Evolutionary conservation across 2,329 filamentous ascomycete species (phyloP).

Genomic region (Microdochium paspali): DNA sequence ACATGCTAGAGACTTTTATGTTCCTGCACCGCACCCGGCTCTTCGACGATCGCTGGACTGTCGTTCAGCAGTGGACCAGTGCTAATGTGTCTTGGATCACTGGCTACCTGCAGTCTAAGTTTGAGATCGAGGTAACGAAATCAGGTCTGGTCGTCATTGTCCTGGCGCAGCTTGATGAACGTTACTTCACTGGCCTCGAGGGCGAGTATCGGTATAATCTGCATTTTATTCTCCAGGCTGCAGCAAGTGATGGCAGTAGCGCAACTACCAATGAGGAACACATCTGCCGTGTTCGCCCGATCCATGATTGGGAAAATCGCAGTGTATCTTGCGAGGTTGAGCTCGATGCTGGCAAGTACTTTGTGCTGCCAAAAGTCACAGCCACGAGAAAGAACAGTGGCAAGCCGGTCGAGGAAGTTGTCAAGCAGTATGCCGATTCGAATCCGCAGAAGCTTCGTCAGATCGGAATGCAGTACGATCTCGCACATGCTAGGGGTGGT

Average conservation of each 20-base stretch:
- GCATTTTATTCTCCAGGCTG: conserved; percentile 31
- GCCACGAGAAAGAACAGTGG: conserved; percentile 33
- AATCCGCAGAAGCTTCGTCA: conserved; percentile 59
- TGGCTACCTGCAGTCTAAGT: conserved; percentile 33
- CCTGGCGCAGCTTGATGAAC: conserved; percentile 32
- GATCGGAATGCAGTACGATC: conserved; percentile 61
- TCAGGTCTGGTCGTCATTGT: conserved; percentile 32
- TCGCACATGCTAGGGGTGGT: conserved; percentile 57
- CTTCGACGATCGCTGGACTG: conserved; percentile 34
- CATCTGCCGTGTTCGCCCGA: conserved; percentile 22
- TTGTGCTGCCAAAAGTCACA: conserved; percentile 59
- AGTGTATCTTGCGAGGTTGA: conserved; percentile 65
- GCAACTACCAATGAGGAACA: conserved; percentile 12
- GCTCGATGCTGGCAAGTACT: conserved; percentile 59
- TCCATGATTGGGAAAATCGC: conserved; percentile 38
- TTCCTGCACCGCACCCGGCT: conserved; percentile 34
- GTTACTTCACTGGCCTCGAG: conserved; percentile 34
- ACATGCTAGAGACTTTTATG: conserved; percentile 33
- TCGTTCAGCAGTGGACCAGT: conserved; percentile 33
- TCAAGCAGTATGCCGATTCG: conserved; percentile 32
- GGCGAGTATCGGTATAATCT: conserved; percentile 32
- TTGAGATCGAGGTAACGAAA: conserved; percentile 29
- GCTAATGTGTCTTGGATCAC: conserved; percentile 33
- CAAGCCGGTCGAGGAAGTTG: conserved; percentile 48
- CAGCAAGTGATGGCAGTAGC: conserved; percentile 7